Evolutionary conservation across 768 basidiomycete genomes (phyloP), one percentile per base, ranked within the genome.

Genomic region (Flagelloscypha sp.): DNA sequence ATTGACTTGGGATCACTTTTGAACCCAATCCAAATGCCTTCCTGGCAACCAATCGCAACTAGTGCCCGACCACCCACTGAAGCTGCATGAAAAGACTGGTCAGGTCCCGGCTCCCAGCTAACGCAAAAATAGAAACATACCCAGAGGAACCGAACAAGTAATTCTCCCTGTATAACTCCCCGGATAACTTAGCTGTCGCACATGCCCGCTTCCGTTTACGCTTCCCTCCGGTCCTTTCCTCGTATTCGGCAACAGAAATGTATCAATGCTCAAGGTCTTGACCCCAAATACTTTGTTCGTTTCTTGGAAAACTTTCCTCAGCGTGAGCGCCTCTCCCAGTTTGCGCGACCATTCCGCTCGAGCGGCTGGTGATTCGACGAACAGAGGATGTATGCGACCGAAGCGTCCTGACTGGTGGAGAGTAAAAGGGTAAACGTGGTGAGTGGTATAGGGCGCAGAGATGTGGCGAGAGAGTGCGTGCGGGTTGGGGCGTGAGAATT

Each of bases 1-100:
- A 84, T 66, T 11, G 80, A 79, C 48, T 61, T 53, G 3, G 81
- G 72, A 43, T 81, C 73, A 37, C 75, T 71, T 21, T 85, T 73
- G 56, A 92, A 81, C 0, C 92, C 92, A 40, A 95, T 92, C 85
- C 88, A 95, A 15, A 95, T 85, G 19, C 92, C 92, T 50, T 93
- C 87, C 3, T 83, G 79, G 54, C 89, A 92, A 13, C 90, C 92
- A 40, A 93, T 77, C 1, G 90, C 87, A 13, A 94, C 82, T 18
- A 95, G 68, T 2, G 74, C 73, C 29, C 86, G 74, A 8, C 83
- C 79, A 53, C 92, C 88, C 4, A 70, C 57, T 7, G 78, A 79
- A 21, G 65, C 79, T 80, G 34, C 8, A 41, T 24, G 36, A 16
- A 20, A 7, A 4, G n/a, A 11, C 51, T 18, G 24, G 10, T 27